A percentile compares a stretch with the other conserved stretches of the same genome.
These are phyloP conservation scores for Cytauxzoon felis DNA, from an alignment of 169 alveolate species.

Conservation along the genomic window DNA sequence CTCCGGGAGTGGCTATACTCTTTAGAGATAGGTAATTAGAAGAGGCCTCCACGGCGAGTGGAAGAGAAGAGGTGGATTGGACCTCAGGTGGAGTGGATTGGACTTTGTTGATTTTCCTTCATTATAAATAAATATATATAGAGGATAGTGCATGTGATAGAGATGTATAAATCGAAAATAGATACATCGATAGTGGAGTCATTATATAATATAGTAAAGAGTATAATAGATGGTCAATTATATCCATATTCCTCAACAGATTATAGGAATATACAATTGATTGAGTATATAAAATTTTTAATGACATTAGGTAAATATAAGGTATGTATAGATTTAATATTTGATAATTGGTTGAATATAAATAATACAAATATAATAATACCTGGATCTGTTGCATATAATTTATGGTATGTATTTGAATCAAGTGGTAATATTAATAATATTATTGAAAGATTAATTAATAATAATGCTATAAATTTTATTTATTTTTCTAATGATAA, in stretches of 20 bases:
- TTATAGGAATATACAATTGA: conserved; percentile 31
- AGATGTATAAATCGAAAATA: background rate
- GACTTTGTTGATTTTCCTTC: too few relatives aligned
- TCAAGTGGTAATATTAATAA: conserved; percentile 16
- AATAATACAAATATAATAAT: conserved; percentile 13
- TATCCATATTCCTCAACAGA: conserved; percentile 22
- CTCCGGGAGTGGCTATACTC: too few relatives aligned
- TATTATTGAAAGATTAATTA: conserved; percentile 2
- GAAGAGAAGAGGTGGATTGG: too few relatives aligned
- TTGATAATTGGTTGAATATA: conserved; percentile 35
- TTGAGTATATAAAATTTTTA: conserved; percentile 27
- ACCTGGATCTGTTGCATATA: conserved; percentile 41
- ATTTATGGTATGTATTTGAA: conserved; percentile 28
- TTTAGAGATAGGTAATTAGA: too few relatives aligned
- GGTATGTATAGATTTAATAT: conserved; percentile 29
- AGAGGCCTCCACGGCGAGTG: too few relatives aligned
- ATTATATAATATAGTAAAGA: conserved; percentile 24
- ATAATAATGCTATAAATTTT: conserved; percentile 1
- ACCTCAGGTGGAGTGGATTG: too few relatives aligned
- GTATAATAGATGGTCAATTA: conserved; percentile 23
- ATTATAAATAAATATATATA: too few relatives aligned
- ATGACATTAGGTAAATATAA: conserved; percentile 26
- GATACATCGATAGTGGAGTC: conserved; percentile 29
- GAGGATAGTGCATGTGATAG: conserved; percentile 16
- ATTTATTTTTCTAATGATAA: background rate